Evolutionary conservation across 192 early-diverging fungal genomes (phyloP), one percentile per base, ranked within the genome.

Genomic region (Linnemannia zychae): DNA sequence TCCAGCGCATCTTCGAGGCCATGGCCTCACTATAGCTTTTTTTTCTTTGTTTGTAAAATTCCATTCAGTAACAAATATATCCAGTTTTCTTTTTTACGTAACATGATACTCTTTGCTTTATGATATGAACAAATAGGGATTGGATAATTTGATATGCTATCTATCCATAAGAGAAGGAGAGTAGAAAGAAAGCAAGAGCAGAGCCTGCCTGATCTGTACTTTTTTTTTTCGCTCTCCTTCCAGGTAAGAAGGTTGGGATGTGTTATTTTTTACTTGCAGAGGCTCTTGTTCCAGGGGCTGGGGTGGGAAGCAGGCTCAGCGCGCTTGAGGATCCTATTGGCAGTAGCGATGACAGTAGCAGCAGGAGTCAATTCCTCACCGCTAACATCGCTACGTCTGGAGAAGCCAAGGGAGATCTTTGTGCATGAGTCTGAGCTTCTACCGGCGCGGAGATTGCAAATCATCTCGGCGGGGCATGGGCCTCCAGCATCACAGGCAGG

Each of bases 241-340:
- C 48, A 46, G 33, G 36, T 47, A 77, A 53, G 52, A 37, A 18
- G 40, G 3, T 7, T 16, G 20, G 40, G 3, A 24, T 44, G n/a
- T 22, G 11, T 13, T 15, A 36, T 7, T 28, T 22, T 12, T 50
- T 34, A 53, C 60, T 72, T 76, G 38, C 82, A 84, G 31, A 78
- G 72, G n/a, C 74, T 77, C 76, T 84, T 78, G 66, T 74, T 70
- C 82, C 82, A 84, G 20, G 76, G 72, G 52, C 52, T 47, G 57
- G 17, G 11, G 24, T 63, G 57, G 28, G 57, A n/a, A 63, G 28
- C n/a, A 63, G 57, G 57, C 7, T 77, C 63, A 1, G 73, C 53
- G 47, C 76, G 82, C 72, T 84, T 84, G 76, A 57, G 70, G 7
- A 78, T 33, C 7, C 49, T 47, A 37, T 44, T 4, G 22, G 65